Base-by-base conservation (phyloP, 192 early-diverging fungal species). In the Backusella mclennaniae region DNA sequence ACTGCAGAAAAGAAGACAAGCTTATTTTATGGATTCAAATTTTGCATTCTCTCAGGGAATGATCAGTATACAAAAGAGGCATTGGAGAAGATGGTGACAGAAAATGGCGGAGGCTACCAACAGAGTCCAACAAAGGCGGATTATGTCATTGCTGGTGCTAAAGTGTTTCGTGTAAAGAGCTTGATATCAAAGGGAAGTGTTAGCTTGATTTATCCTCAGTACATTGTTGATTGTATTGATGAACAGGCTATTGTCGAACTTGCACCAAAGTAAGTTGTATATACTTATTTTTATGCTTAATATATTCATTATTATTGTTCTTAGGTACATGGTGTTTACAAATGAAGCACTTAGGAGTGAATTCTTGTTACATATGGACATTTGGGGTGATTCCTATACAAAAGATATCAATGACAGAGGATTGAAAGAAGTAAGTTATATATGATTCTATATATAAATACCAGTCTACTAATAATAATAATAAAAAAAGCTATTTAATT, bases 381-480 rank as follows among this genome's bases (percentile, higher is more conserved):
- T 84, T 63, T 95, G 72, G 67, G 88, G 92, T 6, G 94, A 95
- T 74, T 88, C 86, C 26, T 95, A 88, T 75, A 86, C 80, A 1
- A 89, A 92, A 29, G 85, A 89, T 17, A 74, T 92, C 0, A 86
- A 84, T 31, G 77, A 72, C 5, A 78, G 80, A 21, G 77, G 71
- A 1, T 76, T 95, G 33, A 78, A 85, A 74, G 89, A 93, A 79
- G 91, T 92, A 84, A 66, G 39, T 79, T n/a, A 12, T 38, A 11
- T 21, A 31, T 33, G 5, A 52, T 6, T 21, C 8, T 56, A 56
- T 56, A 9, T 21, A 21, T 6, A 11, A 23, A 3, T 21, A 9
- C n/a, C 19, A 26, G 7, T 59, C 0, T 11, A 59, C 42, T 59
- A 23, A 59, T 1, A 29, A 33, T 33, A 33, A 33, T 26, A 23